These are phyloP conservation scores for Cinnamomum chago DNA, from an alignment of 164 flowering plant species.

Conservation along the genomic window DNA sequence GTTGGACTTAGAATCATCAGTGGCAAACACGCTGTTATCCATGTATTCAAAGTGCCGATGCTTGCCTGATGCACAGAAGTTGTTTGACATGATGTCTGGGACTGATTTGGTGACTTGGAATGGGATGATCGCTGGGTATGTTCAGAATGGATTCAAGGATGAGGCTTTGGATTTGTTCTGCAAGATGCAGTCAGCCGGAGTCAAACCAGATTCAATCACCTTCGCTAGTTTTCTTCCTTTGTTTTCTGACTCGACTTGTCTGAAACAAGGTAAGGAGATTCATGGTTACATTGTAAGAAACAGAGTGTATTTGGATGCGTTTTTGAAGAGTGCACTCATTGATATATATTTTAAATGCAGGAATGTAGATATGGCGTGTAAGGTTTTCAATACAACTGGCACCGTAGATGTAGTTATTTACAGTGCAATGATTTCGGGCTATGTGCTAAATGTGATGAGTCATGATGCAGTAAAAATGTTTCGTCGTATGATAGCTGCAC, in stretches of 20 bases:
- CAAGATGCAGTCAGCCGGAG: slow-evolving; percentile 48
- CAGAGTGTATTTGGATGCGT: slow-evolving; percentile 48
- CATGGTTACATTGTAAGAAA: slow-evolving; percentile 62
- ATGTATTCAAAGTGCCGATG: slow-evolving; percentile 64
- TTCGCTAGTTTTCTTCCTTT: slow-evolving; percentile 74
- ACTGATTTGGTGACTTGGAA: slow-evolving; percentile 67
- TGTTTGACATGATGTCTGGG: slow-evolving; percentile 43
- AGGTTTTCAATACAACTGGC: slow-evolving; percentile 35
- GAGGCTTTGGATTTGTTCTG: slow-evolving; percentile 51
- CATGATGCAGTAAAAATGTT: slow-evolving; percentile 52
- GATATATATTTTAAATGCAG: slow-evolving; percentile 74
- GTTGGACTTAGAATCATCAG: slow-evolving; percentile 45
- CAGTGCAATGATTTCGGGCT: slow-evolving; percentile 82
- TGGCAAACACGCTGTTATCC: slow-evolving; percentile 60
- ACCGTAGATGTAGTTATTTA: slow-evolving; percentile 53
- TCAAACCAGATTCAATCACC: slow-evolving; percentile 65
- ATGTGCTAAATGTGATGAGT: slow-evolving; percentile 62
- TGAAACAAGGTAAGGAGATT: slow-evolving; percentile 56
- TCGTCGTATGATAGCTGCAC: slow-evolving; percentile 31
- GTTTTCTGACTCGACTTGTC: slow-evolving; percentile 30
- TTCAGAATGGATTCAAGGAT: slow-evolving; percentile 43
- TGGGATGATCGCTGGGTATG: slow-evolving; percentile 72
- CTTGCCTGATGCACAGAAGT: slow-evolving; percentile 44
- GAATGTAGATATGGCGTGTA: slow-evolving; percentile 51
- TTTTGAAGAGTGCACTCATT: slow-evolving; percentile 70